A percentile compares a stretch with the other conserved stretches of the same genome.
phyloP scores from a whole-genome alignment of 129 eudicot species.

The Apium graveolens region DNA sequence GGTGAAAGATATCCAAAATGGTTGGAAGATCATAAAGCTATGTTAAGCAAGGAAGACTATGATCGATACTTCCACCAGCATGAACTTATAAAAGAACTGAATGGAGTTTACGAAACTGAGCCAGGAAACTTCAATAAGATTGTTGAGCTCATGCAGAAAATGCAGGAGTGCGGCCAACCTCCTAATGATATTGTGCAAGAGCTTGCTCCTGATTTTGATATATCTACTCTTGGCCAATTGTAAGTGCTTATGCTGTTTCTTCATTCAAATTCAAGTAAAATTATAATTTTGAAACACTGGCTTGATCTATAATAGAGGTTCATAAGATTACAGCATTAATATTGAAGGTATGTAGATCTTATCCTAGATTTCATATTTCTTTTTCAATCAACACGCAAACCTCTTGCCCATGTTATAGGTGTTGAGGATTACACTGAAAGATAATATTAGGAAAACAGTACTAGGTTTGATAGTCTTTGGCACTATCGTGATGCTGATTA shows the following conservation, averaged over 20 bases:
- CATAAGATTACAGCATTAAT: neutral
- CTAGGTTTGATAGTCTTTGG: neutral
- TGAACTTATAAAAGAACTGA: constrained; percentile 66
- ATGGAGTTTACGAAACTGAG: constrained; percentile 65
- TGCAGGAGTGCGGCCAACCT: constrained; percentile 99
- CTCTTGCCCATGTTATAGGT: neutral
- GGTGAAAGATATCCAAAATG: constrained; percentile 94
- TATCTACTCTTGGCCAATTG: constrained; percentile 88
- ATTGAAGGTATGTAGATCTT: neutral
- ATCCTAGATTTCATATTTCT: no score
- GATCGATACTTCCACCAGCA: constrained; percentile 64
- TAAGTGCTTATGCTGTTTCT: constrained; percentile 34
- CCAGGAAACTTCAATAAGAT: constrained; percentile 88
- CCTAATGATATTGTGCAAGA: constrained; percentile 91
- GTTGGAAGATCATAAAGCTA: constrained; percentile 76
- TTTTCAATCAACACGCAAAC: no score
- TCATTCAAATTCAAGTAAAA: no score
- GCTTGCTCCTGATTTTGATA: constrained; percentile 86
- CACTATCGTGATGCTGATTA: neutral
- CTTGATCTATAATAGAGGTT: neutral
- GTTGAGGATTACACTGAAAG: neutral
- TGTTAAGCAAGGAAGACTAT: constrained; percentile 64
- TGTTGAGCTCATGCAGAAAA: constrained; percentile 95
- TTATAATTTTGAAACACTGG: no score
- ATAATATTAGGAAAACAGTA: neutral